Evolutionary conservation across 1,139 yeast genomes (phyloP), one percentile per base, ranked within the genome.

Genomic region (Lizanozyma gosingica): DNA sequence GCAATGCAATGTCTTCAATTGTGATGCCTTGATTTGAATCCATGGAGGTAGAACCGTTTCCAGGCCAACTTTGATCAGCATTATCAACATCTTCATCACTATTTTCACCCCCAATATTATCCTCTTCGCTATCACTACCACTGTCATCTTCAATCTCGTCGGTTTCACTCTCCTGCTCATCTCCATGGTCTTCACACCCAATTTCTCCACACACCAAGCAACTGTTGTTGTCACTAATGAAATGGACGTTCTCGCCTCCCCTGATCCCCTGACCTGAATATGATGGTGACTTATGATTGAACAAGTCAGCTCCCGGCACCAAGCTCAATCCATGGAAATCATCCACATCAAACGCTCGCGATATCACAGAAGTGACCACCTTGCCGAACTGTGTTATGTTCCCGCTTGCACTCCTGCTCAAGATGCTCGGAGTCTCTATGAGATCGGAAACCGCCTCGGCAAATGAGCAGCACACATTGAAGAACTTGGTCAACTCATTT

Each of bases 221-320:
- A 0, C 85, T 95, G 18, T 76, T 80, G 27, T 73, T 82, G 29
- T 76, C 66, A 37, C 90, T 73, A 41, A 83, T 84, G 55, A 88
- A 88, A 57, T 83, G 86, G 4, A 83, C 88, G 51, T 78, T 71
- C 41, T 80, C 84, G 36, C 73, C 65, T 1, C 62, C 65, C 4
- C 47, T 49, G 3, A 52, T 44, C 16, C 46, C 44, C 6, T 41
- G 48, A 8, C 49, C 58, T n/a, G 35, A 51, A 16, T 41, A 41
- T 2, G 50, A 8, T 46, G 66, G 70, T 8, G 73, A 71, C 34
- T 75, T 63, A 55, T 87, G 96, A 50, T 88, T 88, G 62, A 88
- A 88, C 39, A 90, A 63, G 57, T 90, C 95, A 0, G 96, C 97
- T 14, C 90, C 90, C 0, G 97, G 96, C 27, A 88, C 95, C 44